Evolutionary conservation across 345 rosid genomes (phyloP).

Genomic region (Gossypioides kirkii): DNA sequence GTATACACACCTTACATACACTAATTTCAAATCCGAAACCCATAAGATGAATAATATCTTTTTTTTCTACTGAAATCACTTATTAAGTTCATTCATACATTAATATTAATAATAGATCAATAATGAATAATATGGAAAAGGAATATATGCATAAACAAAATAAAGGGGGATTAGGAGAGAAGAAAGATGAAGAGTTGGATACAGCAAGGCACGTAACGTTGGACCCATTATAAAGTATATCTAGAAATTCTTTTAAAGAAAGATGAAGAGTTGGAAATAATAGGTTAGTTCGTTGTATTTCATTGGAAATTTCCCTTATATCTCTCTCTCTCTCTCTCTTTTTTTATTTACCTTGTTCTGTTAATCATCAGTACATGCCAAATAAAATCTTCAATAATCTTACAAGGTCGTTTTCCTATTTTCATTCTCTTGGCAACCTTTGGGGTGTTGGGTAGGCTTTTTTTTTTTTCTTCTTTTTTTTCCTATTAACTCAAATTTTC

Average conservation of each 20-base stretch:
- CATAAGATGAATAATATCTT: too few relatives aligned
- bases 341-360: neutral
- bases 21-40: too few relatives aligned
- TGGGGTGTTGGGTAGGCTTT: neutral
- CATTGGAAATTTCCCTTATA: conserved; percentile 6
- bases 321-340: neutral
- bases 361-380: neutral
- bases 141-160: conserved; percentile 18
- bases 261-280: conserved; percentile 1
- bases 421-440: neutral
- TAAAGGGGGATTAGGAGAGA: neutral
- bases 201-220: conserved; percentile 26
- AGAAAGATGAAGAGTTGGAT: conserved; percentile 17
- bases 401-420: neutral
- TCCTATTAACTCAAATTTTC: neutral
- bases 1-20: too few relatives aligned
- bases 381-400: too few relatives aligned
- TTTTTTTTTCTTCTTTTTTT: too few relatives aligned
- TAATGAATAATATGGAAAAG: conserved; percentile 13
- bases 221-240: conserved; percentile 19
- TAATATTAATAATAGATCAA: neutral
- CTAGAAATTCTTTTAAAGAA: neutral
- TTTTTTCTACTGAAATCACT: too few relatives aligned
- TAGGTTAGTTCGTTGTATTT: neutral
- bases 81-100: too few relatives aligned